These are phyloP conservation scores for Obelidium mucronatum DNA, from an alignment of 192 early-diverging fungal species.

Conservation along the genomic window DNA sequence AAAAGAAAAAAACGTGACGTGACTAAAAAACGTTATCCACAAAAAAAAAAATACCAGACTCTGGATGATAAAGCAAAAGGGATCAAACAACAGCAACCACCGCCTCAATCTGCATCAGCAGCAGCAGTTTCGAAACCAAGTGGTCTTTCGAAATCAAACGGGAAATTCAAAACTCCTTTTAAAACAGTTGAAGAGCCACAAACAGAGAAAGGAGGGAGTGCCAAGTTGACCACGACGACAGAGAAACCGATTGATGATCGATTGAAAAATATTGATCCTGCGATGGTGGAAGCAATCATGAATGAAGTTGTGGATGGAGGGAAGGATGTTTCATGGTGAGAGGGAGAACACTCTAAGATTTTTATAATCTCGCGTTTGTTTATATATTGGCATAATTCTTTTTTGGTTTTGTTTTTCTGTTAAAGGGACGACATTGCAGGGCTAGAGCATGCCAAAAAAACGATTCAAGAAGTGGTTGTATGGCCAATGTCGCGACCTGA, in stretches of 20 bases:
- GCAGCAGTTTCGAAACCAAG: neutral
- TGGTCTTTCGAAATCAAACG: constrained; percentile 12
- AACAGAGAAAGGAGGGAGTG: neutral
- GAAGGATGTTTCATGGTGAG: constrained; percentile 69
- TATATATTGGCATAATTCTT: neutral
- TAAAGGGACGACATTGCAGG: constrained; percentile 83
- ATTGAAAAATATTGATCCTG: constrained; percentile 84
- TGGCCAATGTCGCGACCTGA: constrained; percentile 83
- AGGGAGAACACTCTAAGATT: too few relatives aligned
- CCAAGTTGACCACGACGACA: neutral
- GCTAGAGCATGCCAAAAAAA: constrained; percentile 80
- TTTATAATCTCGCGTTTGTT: too few relatives aligned
- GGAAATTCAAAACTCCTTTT: constrained; percentile 25
- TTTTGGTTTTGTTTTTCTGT: neutral
- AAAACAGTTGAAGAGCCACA: constrained; percentile 23
- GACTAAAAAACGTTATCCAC: too few relatives aligned
- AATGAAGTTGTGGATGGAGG: constrained; percentile 83
- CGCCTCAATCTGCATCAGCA: neutral
- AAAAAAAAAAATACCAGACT: neutral
- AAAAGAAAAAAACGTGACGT: too few relatives aligned
- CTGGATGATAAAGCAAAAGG: constrained; percentile 13
- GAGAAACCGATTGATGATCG: constrained; percentile 65
- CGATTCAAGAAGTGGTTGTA: constrained; percentile 81
- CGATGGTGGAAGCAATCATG: constrained; percentile 86
- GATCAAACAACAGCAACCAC: neutral